Conservation (phyloP, 305 asterid species). For the Ajuga reptans region DNA sequence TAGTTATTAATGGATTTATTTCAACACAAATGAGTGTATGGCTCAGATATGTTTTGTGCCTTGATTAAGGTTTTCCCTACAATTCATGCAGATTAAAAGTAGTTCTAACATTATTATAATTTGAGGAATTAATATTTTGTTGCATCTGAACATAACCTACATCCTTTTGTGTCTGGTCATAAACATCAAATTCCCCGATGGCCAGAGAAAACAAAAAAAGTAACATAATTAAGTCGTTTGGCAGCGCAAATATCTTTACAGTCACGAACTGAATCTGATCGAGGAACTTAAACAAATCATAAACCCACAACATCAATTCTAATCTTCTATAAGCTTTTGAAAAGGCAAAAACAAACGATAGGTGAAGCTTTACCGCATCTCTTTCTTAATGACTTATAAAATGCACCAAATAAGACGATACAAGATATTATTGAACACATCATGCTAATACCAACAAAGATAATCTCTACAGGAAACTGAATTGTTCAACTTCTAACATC, state of each 20-base stretch:
- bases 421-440: constrained; percentile 1
- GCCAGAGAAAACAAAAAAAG: neutral
- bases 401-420: neutral
- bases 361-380: too few relatives aligned
- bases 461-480: neutral
- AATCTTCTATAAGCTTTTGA: neutral
- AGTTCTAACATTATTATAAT: neutral
- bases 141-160: neutral
- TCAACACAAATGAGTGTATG: neutral
- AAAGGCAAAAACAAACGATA: too few relatives aligned
- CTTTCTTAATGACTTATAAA: neutral
- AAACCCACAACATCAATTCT: constrained; percentile 4
- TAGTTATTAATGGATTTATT: neutral
- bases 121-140: neutral
- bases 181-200: neutral
- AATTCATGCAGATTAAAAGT: neutral
- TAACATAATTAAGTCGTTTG: neutral
- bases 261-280: neutral
- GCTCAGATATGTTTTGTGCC: neutral
- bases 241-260: neutral
- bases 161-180: neutral
- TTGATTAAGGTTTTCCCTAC: neutral
- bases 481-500: constrained; percentile 6
- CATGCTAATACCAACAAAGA: constrained; percentile 1
- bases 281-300: constrained; percentile 15